Evolutionary conservation across 1,284 basidiomycete species (phyloP), one percentile per base, ranked within the genome.

Genomic region (Ustilago tritici): DNA sequence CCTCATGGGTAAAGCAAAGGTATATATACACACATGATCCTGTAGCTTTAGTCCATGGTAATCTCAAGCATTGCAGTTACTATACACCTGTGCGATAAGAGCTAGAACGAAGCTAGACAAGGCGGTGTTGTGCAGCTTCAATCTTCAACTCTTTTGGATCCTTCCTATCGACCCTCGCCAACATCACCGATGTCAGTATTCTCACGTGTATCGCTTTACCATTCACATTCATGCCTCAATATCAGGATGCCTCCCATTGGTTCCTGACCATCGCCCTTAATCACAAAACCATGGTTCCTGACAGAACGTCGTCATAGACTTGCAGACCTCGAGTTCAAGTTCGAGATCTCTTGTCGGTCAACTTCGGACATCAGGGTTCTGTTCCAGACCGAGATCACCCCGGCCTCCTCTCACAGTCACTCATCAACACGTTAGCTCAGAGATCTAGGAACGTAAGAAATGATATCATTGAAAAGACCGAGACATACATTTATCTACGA

Each of bases 391-490:
- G 36, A 41, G 7, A 32, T 19, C 35, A 38, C 12, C 35, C n/a
- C 35, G 34, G 6, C n/a, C 17, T 17, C 23, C 15, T 46, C n/a
- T 19, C 7, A 46, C 10, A 19, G 43, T 17, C 19, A 6, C 5
- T 19, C 43, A 55, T 55, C 12, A 34, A 55, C 35, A 36, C 11
- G 35, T 5, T 7, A 19, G 34, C 14, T 11, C 34, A 38, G 19
- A 38, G 11, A 19, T 36, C 11, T 38, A 19, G 53, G 32, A 55
- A 38, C 53, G 38, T 23, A 10, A 56, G 28, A 43, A 28, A 35
- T 59, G 57, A 35, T 59, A 59, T 59, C 46, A 58, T 58, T 49
- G 23, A 28, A 55, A 23, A 49, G 40, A 23, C 54, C 41, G 34
- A 35, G 34, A 15, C 49, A 28, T 31, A 50, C 23, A 50, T 7